Evolutionary conservation across 1,284 basidiomycete species (phyloP).

Genomic region (Chondrostereum purpureum): DNA sequence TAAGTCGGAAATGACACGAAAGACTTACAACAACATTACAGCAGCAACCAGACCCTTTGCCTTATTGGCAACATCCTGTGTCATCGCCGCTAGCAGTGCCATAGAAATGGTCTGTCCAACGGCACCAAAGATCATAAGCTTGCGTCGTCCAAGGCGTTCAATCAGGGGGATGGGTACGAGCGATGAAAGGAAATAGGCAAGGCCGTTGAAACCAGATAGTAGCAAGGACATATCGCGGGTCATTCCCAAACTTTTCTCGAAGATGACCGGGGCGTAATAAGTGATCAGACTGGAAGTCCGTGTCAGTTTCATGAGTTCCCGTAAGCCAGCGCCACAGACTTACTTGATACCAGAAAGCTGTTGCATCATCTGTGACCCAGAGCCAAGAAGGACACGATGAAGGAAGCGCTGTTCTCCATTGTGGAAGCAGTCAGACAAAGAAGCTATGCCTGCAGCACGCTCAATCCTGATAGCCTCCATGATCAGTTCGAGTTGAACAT

Average conservation of each 20-base stretch:
- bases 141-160: slow-evolving; percentile 29
- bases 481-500: slow-evolving; percentile 14
- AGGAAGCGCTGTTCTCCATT: slow-evolving; percentile 16
- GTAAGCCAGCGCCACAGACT: too few relatives aligned
- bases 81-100: slow-evolving; percentile 23
- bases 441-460: slow-evolving; percentile 12
- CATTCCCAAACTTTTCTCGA: slow-evolving; percentile 4
- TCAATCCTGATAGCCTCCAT: slow-evolving; percentile 12
- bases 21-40: slow-evolving; percentile 9
- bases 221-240: slow-evolving; percentile 6
- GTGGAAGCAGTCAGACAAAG: slow-evolving; percentile 17
- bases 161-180: slow-evolving; percentile 25
- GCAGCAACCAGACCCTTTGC: slow-evolving; percentile 4
- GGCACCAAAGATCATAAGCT: slow-evolving; percentile 29
- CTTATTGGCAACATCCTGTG: slow-evolving; percentile 11
- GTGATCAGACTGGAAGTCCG: background rate
- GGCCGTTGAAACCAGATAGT: slow-evolving; percentile 8
- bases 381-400: slow-evolving; percentile 17
- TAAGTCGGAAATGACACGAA: slow-evolving; percentile 20
- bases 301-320: too few relatives aligned
- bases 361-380: slow-evolving; percentile 14
- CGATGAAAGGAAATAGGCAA: slow-evolving; percentile 24
- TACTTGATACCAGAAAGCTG: slow-evolving; percentile 18
- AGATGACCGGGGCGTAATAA: slow-evolving; percentile 3
- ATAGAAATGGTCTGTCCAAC: slow-evolving; percentile 29